Base-by-base conservation (phyloP, 805 yeast species). In the Cyberlindnera mycetangii region DNA sequence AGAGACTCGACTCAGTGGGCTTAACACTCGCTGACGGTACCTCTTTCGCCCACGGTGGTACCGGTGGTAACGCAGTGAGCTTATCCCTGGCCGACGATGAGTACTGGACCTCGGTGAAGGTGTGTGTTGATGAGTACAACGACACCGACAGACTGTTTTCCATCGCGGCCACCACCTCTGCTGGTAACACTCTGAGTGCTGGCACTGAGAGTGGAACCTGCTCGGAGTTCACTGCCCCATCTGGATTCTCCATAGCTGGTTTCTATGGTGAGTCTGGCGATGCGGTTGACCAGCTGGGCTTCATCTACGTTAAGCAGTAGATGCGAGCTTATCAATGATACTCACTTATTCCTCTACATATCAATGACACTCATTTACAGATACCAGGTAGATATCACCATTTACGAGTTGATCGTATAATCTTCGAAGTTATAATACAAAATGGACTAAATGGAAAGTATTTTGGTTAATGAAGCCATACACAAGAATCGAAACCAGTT, bases 51-150 rank as follows among this genome's bases (percentile, higher is more conserved):
- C 50, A 47, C 27, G 50, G 50, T 21, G 50, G 48, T 16, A 20
- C 31, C 7, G 48, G 50, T 39, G 50, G 47, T 30, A 19, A 31
- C 14, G 41, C 22, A 3, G 22, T n/a, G 15, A 27, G 31, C 8
- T 18, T 40, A 15, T 10, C 21, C 7, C 16, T 44, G 25, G 39
- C 17, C 2, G 17, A 12, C 24, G 42, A 30, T 21, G 50, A 42
- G 37, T 42, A 42, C 34, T 42, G 45, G 45, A 62, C 75, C 19
- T 74, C 72, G n/a, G 75, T 74, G n/a, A 65, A 70, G 21, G 62
- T 71, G 5, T 75, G 76, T 22, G 70, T 69, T 40, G 76, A 74
- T 3, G 68, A 62, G 25, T 19, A 45, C 16, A 32, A 70, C 72
- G 33, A 66, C 71, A 20, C 74, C 70, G 25, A 56, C 53, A 47